A percentile compares a stretch with the other conserved stretches of the same genome.
Evolutionary conservation across 805 yeast genomes (phyloP).

Genomic region (Sugiyamaella chiloensis): DNA sequence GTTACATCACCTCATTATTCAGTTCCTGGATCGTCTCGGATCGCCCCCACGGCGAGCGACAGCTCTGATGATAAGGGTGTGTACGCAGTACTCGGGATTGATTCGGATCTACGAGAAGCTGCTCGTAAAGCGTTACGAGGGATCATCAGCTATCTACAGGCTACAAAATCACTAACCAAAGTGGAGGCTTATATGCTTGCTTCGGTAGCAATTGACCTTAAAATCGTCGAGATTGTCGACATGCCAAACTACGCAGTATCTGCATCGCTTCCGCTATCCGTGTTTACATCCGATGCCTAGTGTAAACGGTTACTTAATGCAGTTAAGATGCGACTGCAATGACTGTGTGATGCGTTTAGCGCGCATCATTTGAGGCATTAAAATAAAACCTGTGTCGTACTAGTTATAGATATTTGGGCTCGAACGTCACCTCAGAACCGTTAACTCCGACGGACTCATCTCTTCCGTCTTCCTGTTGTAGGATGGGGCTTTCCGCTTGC

Average conservation of each 20-base stretch:
- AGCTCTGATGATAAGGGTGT: slow-evolving; percentile 14
- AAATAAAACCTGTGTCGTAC: too few species aligned
- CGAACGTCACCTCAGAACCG: too few species aligned
- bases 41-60: neutral
- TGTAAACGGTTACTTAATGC: too few species aligned
- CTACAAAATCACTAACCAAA: slow-evolving; percentile 5
- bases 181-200: slow-evolving; percentile 16
- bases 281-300: slow-evolving; percentile 7
- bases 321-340: too few species aligned
- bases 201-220: slow-evolving; percentile 15
- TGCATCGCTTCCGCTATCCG: slow-evolving; percentile 12
- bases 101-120: slow-evolving; percentile 13
- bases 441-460: too few species aligned
- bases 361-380: too few species aligned
- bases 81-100: slow-evolving; percentile 14
- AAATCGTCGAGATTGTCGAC: slow-evolving; percentile 17
- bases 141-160: slow-evolving; percentile 11
- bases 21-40: neutral
- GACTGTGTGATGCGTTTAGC: neutral
- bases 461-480: too few species aligned
- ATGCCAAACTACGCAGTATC: slow-evolving; percentile 18
- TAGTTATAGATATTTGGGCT: too few species aligned
- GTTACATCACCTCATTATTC: slow-evolving; percentile 12
- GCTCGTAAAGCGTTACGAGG: slow-evolving; percentile 12
- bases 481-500: too few species aligned